Evolutionary conservation across 148 eudicot genomes (phyloP).

Genomic region (Silene latifolia): DNA sequence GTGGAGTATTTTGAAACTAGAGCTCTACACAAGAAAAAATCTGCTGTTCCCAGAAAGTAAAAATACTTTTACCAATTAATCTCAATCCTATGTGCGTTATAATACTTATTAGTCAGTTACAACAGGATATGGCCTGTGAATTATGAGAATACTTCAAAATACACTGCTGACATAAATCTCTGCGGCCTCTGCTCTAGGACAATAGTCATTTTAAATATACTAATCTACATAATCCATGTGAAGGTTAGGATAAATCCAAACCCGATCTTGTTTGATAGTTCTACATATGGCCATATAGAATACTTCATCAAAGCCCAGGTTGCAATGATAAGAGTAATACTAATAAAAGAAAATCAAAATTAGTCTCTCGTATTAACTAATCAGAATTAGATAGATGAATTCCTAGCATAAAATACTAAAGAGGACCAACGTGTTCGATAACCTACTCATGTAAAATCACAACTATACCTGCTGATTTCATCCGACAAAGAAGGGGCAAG

Average conservation of each 20-base stretch:
- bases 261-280: background rate
- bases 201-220: background rate
- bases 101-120: no score
- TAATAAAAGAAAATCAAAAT: background rate
- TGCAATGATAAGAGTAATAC: background rate
- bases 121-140: background rate
- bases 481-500: conserved; percentile 52
- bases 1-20: conserved; percentile 1
- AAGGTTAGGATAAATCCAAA: background rate
- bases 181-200: background rate
- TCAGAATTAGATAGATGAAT: background rate
- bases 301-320: background rate
- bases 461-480: conserved; percentile 53
- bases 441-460: background rate
- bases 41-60: background rate
- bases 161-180: background rate
- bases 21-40: background rate
- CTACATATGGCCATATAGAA: background rate
- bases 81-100: no score
- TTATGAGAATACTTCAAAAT: no score
- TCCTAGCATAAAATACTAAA: background rate
- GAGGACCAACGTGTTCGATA: background rate
- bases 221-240: background rate
- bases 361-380: background rate
- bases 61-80: no score